Evolutionary conservation across 2,329 filamentous ascomycete species (phyloP).

Genomic region (Pezicula neosporulosa): DNA sequence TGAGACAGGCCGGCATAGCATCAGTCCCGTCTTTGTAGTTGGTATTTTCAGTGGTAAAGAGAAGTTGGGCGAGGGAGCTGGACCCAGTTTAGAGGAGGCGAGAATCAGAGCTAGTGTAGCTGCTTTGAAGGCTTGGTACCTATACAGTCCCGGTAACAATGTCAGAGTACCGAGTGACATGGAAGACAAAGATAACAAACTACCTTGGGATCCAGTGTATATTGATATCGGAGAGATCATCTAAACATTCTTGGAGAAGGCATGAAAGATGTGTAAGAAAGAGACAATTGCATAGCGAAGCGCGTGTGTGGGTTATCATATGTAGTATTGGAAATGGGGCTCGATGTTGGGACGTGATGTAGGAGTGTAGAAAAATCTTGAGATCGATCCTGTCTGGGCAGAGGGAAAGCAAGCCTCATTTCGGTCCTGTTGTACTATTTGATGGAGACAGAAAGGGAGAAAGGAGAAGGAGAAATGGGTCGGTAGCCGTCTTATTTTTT

Average conservation of each 20-base stretch:
- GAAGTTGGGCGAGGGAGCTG: constrained; percentile 88
- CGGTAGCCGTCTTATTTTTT: no score
- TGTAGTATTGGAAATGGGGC: background rate
- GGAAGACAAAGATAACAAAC: constrained; percentile 31
- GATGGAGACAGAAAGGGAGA: no score
- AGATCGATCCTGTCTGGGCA: no score
- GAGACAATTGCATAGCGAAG: constrained; percentile 1
- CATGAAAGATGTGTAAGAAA: constrained; percentile 3
- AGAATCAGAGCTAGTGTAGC: constrained; percentile 77
- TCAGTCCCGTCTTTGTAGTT: constrained; percentile 88
- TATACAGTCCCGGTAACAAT: constrained; percentile 69
- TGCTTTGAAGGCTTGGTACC: constrained; percentile 90
- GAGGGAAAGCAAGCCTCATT: no score
- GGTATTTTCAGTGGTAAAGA: constrained; percentile 90
- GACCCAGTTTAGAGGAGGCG: constrained; percentile 72
- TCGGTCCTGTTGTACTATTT: no score
- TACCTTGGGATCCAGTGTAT: constrained; percentile 49
- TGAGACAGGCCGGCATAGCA: constrained; percentile 83
- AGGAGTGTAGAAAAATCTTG: no score
- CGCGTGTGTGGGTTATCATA: background rate
- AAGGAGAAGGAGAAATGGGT: no score
- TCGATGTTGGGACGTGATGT: no score
- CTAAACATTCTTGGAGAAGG: constrained; percentile 1
- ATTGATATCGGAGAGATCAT: constrained; percentile 56
- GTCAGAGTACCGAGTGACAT: constrained; percentile 45